phyloP scores from a whole-genome alignment of 148 eudicot genomes.

The Fallopia convolvulus region DNA sequence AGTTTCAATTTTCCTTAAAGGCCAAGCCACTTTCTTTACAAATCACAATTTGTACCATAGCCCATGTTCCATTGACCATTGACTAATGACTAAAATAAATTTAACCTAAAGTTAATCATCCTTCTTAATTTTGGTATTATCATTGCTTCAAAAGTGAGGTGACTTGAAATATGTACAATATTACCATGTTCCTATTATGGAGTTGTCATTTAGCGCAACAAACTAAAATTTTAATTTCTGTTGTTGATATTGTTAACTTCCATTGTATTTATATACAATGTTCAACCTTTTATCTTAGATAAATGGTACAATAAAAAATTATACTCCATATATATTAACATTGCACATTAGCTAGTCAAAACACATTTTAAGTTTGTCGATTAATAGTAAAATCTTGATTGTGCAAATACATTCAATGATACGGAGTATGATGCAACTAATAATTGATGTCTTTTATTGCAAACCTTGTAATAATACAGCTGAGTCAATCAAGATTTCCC shows the following conservation, averaged over 20 bases:
- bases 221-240: no score
- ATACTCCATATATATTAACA: no score
- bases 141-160: background rate
- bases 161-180: background rate
- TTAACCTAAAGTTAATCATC: background rate
- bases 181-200: background rate
- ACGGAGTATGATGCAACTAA: background rate
- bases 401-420: background rate
- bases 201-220: background rate
- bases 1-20: background rate
- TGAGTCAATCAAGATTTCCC: slow-evolving; percentile 3
- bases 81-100: background rate
- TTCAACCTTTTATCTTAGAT: background rate
- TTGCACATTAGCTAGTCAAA: no score
- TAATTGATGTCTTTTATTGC: background rate
- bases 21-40: background rate
- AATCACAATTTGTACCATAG: background rate
- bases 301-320: no score
- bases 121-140: background rate
- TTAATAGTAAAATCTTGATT: background rate
- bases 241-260: no score
- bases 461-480: slow-evolving; percentile 2
- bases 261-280: background rate
- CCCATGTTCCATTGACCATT: slow-evolving; percentile 2
- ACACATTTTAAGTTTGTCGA: background rate